phyloP scores from a whole-genome alignment of 352 stramenopile genomes.

The Pythium sp. region DNA sequence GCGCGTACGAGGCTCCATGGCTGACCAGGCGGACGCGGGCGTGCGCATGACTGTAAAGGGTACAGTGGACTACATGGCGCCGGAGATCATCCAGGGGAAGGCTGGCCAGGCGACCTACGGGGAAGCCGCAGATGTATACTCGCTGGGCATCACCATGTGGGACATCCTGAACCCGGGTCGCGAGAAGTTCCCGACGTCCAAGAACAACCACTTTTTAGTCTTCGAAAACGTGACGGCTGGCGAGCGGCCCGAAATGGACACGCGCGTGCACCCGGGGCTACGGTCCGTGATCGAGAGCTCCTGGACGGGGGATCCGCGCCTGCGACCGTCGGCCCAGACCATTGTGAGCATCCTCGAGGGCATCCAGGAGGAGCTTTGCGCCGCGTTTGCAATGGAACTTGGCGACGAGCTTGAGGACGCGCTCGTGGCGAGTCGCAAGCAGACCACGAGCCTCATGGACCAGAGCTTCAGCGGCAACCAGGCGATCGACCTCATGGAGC shows the following conservation, averaged over 20 bases:
- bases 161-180: constrained; percentile 55
- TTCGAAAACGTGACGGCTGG: constrained; percentile 51
- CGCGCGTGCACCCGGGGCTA: constrained; percentile 30
- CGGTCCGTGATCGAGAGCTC: constrained; percentile 39
- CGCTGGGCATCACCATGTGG: constrained; percentile 74
- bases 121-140: constrained; percentile 70
- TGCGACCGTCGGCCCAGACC: constrained; percentile 40
- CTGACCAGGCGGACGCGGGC: constrained; percentile 7
- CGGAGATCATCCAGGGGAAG: constrained; percentile 68
- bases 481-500: constrained; percentile 36
- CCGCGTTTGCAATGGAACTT: constrained; percentile 37
- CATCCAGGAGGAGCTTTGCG: constrained; percentile 47
- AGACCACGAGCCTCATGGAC: constrained; percentile 13
- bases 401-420: constrained; percentile 38
- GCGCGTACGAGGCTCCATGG: constrained; percentile 23
- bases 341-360: constrained; percentile 44
- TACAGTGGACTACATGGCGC: constrained; percentile 79
- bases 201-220: constrained; percentile 60
- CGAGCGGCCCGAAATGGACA: constrained; percentile 40
- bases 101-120: constrained; percentile 49
- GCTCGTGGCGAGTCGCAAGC: constrained; percentile 22
- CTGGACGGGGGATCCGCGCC: constrained; percentile 37
- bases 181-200: constrained; percentile 44
- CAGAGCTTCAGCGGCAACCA: constrained; percentile 41
- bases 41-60: constrained; percentile 56